phyloP scores from a whole-genome alignment of 352 stramenopile species.

The Globisporangium barbulae region DNA sequence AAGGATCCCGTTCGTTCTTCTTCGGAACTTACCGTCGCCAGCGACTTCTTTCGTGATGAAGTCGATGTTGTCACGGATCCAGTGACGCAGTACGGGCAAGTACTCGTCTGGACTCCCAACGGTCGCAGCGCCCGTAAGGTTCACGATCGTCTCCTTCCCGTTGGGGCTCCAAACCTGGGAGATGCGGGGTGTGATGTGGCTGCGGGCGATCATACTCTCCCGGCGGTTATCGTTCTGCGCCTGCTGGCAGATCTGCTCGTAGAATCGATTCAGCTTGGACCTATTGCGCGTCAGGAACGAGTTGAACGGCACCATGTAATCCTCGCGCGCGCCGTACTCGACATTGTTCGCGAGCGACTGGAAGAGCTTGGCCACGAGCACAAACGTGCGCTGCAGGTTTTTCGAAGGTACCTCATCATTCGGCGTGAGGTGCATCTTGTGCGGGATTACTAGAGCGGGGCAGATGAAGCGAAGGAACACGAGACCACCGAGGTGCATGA shows the following conservation, averaged over 20 bases:
- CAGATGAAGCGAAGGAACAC: constrained; percentile 81
- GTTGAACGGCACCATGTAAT: constrained; percentile 82
- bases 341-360: constrained; percentile 81
- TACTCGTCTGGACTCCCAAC: constrained; percentile 44
- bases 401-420: constrained; percentile 34
- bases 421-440: constrained; percentile 67
- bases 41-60: constrained; percentile 47
- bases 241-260: constrained; percentile 75
- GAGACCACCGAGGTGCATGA: constrained; percentile 70
- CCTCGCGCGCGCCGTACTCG: constrained; percentile 59
- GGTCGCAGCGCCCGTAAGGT: constrained; percentile 30
- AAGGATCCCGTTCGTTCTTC: constrained; percentile 19
- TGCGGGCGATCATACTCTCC: constrained; percentile 56
- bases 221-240: constrained; percentile 55
- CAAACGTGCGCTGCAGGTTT: constrained; percentile 57
- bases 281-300: constrained; percentile 60
- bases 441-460: constrained; percentile 66
- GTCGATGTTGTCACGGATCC: constrained; percentile 48
- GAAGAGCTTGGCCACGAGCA: constrained; percentile 78
- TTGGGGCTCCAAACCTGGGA: constrained; percentile 51
- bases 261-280: constrained; percentile 56
- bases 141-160: constrained; percentile 30
- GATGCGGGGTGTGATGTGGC: constrained; percentile 56
- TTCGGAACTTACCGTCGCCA: constrained; percentile 48
- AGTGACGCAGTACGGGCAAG: constrained; percentile 42